A percentile compares a stretch with the other conserved stretches of the same genome.
These are phyloP conservation scores for Coffea eugenioides DNA, from an alignment of 257 asterid species.

Conservation along the genomic window DNA sequence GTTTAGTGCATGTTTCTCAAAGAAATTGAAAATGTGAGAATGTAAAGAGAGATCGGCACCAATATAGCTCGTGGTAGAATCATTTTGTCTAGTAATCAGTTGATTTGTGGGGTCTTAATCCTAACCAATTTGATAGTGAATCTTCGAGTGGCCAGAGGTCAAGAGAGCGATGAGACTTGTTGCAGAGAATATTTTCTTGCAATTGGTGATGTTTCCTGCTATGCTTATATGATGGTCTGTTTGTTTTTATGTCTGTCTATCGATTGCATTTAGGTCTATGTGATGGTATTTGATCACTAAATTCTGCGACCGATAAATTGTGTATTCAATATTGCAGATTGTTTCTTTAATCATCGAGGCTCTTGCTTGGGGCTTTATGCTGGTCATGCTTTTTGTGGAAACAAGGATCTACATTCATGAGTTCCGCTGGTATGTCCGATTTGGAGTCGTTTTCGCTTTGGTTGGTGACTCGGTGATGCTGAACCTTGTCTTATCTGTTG, in stretches of 20 bases:
- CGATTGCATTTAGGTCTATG: neutral
- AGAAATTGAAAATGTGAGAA: neutral
- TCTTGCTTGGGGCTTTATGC: constrained; percentile 79
- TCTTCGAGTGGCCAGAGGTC: neutral
- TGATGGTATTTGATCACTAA: neutral
- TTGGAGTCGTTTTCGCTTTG: constrained; percentile 72
- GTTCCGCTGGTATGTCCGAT: constrained; percentile 83
- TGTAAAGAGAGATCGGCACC: neutral
- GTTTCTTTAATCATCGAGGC: constrained; percentile 65
- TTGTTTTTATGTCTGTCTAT: neutral
- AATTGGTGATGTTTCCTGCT: neutral
- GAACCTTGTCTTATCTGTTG: constrained; percentile 58
- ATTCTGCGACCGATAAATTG: no score
- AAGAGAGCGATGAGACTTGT: neutral
- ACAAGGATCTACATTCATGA: constrained; percentile 70
- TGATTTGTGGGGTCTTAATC: neutral
- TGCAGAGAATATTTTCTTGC: neutral
- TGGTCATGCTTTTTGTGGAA: constrained; percentile 71
- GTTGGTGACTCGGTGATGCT: constrained; percentile 83
- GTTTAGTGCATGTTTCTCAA: neutral
- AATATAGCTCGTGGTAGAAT: neutral
- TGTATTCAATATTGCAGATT: constrained; percentile 33
- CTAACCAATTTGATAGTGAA: neutral
- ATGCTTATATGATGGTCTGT: neutral
- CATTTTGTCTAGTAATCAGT: neutral